These are phyloP conservation scores for Xylaria sp. DNA, from an alignment of 2,329 filamentous ascomycete genomes.

Conservation along the genomic window DNA sequence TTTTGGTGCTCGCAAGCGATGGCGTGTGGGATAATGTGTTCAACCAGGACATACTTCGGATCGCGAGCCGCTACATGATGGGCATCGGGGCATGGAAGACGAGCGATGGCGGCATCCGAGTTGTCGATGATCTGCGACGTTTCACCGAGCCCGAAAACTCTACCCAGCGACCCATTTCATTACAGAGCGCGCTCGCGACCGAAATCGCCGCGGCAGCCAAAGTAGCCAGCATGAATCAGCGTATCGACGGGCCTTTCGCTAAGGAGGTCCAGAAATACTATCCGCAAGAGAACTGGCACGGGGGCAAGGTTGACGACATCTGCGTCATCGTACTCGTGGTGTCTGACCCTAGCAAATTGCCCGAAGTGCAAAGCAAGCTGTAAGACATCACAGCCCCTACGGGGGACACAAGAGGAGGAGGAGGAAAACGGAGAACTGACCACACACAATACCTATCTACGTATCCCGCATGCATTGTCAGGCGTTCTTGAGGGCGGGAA, in stretches of 20 bases:
- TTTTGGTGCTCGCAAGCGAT: conserved; percentile 92
- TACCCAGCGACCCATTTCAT: conserved; percentile 49
- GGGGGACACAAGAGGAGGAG: not conserved
- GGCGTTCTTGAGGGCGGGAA: conserved; percentile 31
- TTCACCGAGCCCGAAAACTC: conserved; percentile 50
- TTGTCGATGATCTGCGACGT: conserved; percentile 63
- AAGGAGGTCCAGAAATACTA: conserved; percentile 91
- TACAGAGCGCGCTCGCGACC: conserved; percentile 80
- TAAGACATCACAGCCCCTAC: conserved; percentile 12
- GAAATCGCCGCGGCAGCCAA: conserved; percentile 85
- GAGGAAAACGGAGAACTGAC: not conserved
- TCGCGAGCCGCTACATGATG: conserved; percentile 79
- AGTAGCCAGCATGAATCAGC: conserved; percentile 78
- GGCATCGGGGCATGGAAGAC: conserved; percentile 74
- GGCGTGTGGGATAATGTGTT: conserved; percentile 96
- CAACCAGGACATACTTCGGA: conserved; percentile 83
- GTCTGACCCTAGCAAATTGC: conserved; percentile 60
- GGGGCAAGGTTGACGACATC: conserved; percentile 96
- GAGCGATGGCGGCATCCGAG: conserved; percentile 64
- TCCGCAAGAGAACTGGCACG: conserved; percentile 83
- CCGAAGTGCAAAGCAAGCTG: conserved; percentile 36
- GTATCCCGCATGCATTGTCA: conserved; percentile 29
- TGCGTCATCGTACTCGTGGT: conserved; percentile 83
- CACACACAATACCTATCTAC: conserved; percentile 8
- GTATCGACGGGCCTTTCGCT: conserved; percentile 88